Evolutionary conservation across 2,329 filamentous ascomycete genomes (phyloP).

Genomic region (Ceratocystis cacaofunesta): DNA sequence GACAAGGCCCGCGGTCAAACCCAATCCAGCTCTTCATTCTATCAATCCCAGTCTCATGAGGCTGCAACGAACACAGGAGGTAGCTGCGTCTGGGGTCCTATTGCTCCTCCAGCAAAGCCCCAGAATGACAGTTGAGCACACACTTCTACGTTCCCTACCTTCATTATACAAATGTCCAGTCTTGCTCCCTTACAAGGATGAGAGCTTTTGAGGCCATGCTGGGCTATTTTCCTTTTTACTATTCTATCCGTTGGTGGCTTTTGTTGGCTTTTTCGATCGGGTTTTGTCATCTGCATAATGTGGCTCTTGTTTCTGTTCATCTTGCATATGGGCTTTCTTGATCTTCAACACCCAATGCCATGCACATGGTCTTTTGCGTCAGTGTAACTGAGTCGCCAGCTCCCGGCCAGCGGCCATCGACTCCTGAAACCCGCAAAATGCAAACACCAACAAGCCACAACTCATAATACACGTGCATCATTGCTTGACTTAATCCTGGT

Average conservation of each 20-base stretch:
- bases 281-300: neutral
- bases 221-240: neutral
- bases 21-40: neutral
- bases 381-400: conserved; percentile 11
- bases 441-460: conserved; percentile 10
- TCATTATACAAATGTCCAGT: neutral
- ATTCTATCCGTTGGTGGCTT: neutral
- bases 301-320: neutral
- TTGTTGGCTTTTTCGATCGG: neutral
- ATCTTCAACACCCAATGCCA: neutral
- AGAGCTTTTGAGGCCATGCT: neutral
- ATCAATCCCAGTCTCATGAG: neutral
- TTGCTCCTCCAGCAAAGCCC: conserved; percentile 24
- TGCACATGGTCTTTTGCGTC: conserved; percentile 5
- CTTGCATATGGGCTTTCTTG: neutral
- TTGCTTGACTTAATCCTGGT: neutral
- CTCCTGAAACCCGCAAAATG: conserved; percentile 14
- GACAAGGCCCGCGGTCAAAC: neutral
- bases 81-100: conserved; percentile 22
- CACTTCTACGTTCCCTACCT: neutral
- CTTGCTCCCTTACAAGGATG: neutral
- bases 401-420: conserved; percentile 5
- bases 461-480: neutral
- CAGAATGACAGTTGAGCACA: neutral
- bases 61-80: neutral